phyloP scores from a whole-genome alignment of 495 filamentous ascomycete genomes.

The Aspergillus ellipticus region DNA sequence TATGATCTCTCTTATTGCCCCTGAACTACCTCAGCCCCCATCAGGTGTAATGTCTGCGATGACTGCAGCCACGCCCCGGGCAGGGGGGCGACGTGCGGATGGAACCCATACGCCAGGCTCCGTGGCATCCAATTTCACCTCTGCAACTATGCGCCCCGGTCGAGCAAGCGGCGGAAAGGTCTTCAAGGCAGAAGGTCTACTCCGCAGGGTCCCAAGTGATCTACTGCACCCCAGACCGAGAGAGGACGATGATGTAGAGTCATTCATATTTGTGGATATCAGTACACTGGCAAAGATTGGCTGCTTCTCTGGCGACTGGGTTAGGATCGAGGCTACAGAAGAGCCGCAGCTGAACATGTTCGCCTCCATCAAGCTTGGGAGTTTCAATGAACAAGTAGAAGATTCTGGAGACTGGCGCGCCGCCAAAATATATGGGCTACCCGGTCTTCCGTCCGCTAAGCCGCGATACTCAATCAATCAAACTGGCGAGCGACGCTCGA shows the following conservation, averaged over 20 bases:
- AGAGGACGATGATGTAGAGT: slow-evolving; percentile 82
- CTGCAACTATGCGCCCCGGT: slow-evolving; percentile 67
- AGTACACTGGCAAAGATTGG: slow-evolving; percentile 79
- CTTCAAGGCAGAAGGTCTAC: slow-evolving; percentile 77
- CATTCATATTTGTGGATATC: slow-evolving; percentile 83
- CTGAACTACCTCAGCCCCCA: slow-evolving; percentile 64
- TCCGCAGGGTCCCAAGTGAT: slow-evolving; percentile 68
- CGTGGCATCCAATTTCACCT: slow-evolving; percentile 79
- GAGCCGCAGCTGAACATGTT: slow-evolving; percentile 58
- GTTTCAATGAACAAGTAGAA: slow-evolving; percentile 44
- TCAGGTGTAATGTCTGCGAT: slow-evolving; percentile 68
- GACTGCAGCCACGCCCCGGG: slow-evolving; percentile 67
- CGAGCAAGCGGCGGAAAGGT: slow-evolving; percentile 53
- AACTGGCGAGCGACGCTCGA: slow-evolving; percentile 44
- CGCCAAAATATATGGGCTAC: slow-evolving; percentile 80
- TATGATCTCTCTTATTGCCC: slow-evolving; percentile 78
- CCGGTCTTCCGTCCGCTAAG: slow-evolving; percentile 56
- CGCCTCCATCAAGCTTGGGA: slow-evolving; percentile 47
- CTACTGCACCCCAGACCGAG: slow-evolving; percentile 79
- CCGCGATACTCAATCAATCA: slow-evolving; percentile 52
- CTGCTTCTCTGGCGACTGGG: slow-evolving; percentile 98
- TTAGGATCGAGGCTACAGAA: slow-evolving; percentile 70
- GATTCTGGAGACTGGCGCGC: slow-evolving; percentile 64
- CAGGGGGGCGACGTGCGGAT: slow-evolving; percentile 57
- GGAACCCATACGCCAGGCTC: slow-evolving; percentile 75